Percentiles rank a stretch among this genome's conserved stretches.
Conservation (phyloP, 257 asterid species). For the Ilex aquifolium region DNA sequence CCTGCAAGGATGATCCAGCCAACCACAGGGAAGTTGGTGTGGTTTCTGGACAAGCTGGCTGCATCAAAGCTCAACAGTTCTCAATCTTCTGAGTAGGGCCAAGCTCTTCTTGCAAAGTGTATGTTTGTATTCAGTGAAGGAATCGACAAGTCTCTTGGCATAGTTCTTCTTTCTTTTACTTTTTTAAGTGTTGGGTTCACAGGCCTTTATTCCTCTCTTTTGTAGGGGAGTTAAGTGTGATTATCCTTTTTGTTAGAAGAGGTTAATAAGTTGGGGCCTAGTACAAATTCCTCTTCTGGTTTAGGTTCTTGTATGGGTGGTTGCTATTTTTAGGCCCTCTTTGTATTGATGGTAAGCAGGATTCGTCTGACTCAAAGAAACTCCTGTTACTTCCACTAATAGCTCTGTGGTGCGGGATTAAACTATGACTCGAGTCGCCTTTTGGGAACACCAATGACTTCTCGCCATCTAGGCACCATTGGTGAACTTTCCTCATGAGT, state of each 20-base stretch:
- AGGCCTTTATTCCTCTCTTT: too few species aligned
- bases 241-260: neutral
- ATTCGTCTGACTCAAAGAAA: too few species aligned
- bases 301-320: neutral
- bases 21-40: neutral
- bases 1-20: conserved; percentile 2
- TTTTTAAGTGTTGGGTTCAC: too few species aligned
- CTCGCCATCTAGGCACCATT: too few species aligned
- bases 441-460: too few species aligned
- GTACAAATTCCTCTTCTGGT: neutral
- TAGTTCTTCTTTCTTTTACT: too few species aligned
- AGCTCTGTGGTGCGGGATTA: neutral
- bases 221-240: too few species aligned
- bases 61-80: neutral
- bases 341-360: too few species aligned
- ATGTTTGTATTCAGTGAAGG: neutral
- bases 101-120: neutral
- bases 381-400: too few species aligned
- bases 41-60: neutral
- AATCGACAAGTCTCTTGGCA: neutral
- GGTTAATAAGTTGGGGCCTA: neutral
- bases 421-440: too few species aligned
- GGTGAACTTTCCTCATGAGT: too few species aligned
- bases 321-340: neutral
- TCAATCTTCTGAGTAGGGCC: neutral